Evolutionary conservation across 352 stramenopile species (phyloP).

Genomic region (Thalassiosira exigua): DNA sequence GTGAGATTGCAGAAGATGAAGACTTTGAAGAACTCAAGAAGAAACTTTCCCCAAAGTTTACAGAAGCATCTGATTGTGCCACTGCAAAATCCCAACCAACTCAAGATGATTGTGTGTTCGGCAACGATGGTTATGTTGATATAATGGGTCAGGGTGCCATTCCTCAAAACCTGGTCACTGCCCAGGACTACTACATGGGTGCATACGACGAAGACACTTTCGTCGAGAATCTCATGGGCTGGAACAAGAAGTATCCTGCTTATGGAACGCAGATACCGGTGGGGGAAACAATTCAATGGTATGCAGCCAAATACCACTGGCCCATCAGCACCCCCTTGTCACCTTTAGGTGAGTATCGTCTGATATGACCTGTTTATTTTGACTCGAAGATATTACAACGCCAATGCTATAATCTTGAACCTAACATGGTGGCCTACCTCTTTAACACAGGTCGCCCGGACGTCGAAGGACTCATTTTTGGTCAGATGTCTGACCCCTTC

Average conservation of each 20-base stretch:
- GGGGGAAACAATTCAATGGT: background rate
- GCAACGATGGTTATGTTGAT: too few species aligned
- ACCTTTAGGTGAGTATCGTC: background rate
- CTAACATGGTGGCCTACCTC: slow-evolving; percentile 2
- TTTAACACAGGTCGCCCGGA: slow-evolving; percentile 10
- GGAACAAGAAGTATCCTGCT: slow-evolving; percentile 6
- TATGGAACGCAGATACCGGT: background rate
- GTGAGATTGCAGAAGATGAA: too few species aligned
- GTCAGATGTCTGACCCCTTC: slow-evolving; percentile 29
- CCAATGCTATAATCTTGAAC: background rate
- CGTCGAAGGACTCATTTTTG: slow-evolving; percentile 15
- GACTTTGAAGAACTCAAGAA: too few species aligned
- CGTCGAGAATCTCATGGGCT: slow-evolving; percentile 12
- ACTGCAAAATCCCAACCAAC: too few species aligned
- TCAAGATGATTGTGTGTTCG: too few species aligned
- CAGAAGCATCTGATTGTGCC: too few species aligned
- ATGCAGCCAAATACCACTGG: background rate
- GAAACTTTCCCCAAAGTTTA: too few species aligned
- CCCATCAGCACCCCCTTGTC: background rate
- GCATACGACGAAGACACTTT: slow-evolving; percentile 24
- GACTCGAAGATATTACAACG: background rate
- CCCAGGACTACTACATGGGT: too few species aligned
- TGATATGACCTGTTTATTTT: background rate
- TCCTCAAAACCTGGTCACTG: too few species aligned
- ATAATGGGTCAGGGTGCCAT: too few species aligned